A percentile compares a stretch with the other conserved stretches of the same genome.
Conservation (phyloP, 2,329 filamentous ascomycete species). For the Penicillium sp. region DNA sequence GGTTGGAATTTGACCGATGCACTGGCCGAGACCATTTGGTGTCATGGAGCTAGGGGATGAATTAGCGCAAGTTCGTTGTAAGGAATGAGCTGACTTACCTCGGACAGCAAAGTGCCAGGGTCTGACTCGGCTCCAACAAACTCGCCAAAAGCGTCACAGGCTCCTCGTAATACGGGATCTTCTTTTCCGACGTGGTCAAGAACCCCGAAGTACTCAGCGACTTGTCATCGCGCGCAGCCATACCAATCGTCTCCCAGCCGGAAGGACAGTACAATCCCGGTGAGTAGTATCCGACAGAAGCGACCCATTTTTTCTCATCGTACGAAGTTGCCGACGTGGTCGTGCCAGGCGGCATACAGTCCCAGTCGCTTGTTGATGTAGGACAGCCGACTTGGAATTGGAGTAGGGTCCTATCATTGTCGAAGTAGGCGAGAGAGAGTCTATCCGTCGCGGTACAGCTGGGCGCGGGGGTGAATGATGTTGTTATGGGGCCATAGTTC, state of each 20-base stretch:
- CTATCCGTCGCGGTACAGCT: conserved; percentile 2
- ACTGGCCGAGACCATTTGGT: neutral
- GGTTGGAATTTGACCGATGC: neutral
- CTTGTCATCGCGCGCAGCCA: neutral
- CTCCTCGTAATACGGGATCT: neutral
- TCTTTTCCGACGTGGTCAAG: neutral
- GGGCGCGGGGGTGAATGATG: neutral
- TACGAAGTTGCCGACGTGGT: neutral
- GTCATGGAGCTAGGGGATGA: neutral
- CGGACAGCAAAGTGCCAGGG: neutral
- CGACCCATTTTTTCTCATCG: neutral
- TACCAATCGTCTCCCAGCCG: conserved; percentile 1
- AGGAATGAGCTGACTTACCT: neutral
- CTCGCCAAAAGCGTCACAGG: neutral
- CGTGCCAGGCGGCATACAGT: neutral
- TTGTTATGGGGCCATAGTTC: conserved; percentile 6
- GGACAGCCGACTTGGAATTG: neutral
- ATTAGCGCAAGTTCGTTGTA: neutral
- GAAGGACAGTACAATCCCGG: conserved; percentile 3
- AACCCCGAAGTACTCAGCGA: conserved; percentile 1
- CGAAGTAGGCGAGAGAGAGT: neutral
- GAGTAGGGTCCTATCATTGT: neutral
- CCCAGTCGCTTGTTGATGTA: neutral
- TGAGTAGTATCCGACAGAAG: neutral
- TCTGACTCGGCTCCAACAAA: neutral